Evolutionary conservation across 2,329 filamentous ascomycete species (phyloP), one percentile per base, ranked within the genome.

Genomic region (Arachnopeziza araneosa): DNA sequence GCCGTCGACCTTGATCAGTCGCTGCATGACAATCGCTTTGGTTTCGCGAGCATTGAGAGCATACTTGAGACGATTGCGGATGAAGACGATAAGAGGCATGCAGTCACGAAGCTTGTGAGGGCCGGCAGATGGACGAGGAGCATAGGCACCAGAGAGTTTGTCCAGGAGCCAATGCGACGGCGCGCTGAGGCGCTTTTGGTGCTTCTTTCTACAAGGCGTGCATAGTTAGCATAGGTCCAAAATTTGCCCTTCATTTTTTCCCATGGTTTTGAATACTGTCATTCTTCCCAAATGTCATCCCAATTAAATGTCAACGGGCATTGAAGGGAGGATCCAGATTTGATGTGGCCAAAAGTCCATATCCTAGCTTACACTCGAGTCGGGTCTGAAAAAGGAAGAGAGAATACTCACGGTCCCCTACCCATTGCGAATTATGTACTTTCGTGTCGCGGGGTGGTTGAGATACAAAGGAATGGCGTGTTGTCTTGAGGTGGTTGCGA

Each of bases 81-180:
- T 89, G 88, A 99, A 98, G 83, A 99, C 90, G 81, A 99, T 93
- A 79, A 99, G 83, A 71, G 95, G 95, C 83, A 99, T 88, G 84
- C 93, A 98, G 83, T 99, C 95, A 79, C 95, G 90, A 79, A 95
- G 86, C 90, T 99, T 99, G 90, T 98, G 93, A 81, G 95, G 95
- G 91, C 95, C 95, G 73, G 85, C 76, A 68, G 85, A 87, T 69
- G 87, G 83, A 74, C 82, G 81, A 74, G 87, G 87, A 72, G 85
- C 87, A 76, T 90, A 93, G 81, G 85, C 83, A 78, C 95, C 95
- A 80, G 92, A 96, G 78, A 99, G 87, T 83, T 99, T 99, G 91
- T 99, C 95, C 80, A 99, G 86, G 78, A 99, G 91, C 95, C 95
- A 99, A 89, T 98, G 95, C 79, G 90, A 96, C 78, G 95, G 95